Conservation (phyloP, 2,329 filamentous ascomycete genomes). For the Hirsutella thompsonii region DNA sequence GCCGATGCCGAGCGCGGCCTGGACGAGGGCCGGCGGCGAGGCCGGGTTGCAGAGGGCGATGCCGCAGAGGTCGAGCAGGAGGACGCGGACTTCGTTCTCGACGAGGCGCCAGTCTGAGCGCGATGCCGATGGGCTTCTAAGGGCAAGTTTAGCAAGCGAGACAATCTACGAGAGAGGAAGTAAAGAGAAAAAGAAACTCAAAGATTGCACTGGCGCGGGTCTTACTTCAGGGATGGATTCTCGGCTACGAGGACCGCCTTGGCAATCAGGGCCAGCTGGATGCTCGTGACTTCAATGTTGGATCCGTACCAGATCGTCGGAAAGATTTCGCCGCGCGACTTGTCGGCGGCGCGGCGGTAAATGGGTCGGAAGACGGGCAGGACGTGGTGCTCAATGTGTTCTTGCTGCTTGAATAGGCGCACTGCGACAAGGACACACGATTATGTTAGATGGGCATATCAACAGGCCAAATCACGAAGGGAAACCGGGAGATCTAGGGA, state of each 20-base stretch:
- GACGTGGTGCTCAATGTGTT: slow-evolving; percentile 19
- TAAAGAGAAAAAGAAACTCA: neutral
- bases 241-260: slow-evolving; percentile 26
- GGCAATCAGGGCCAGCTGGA: slow-evolving; percentile 25
- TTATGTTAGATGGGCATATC: neutral
- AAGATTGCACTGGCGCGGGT: too few species aligned
- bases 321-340: slow-evolving; percentile 24
- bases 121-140: slow-evolving; percentile 7
- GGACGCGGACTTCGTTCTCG: slow-evolving; percentile 22
- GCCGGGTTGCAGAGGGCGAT: slow-evolving; percentile 24
- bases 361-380: slow-evolving; percentile 20
- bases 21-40: slow-evolving; percentile 24
- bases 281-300: slow-evolving; percentile 24
- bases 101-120: slow-evolving; percentile 20
- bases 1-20: slow-evolving; percentile 25
- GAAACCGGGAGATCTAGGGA: neutral
- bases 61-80: slow-evolving; percentile 26
- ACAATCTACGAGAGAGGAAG: neutral
- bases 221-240: slow-evolving; percentile 21
- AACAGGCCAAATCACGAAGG: neutral
- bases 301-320: slow-evolving; percentile 26
- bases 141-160: neutral
- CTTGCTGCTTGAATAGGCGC: slow-evolving; percentile 22
- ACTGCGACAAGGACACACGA: slow-evolving; percentile 4
- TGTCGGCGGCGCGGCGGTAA: slow-evolving; percentile 19